These are phyloP conservation scores for Takashimella tepidaria DNA, from an alignment of 1,284 basidiomycete species.

Conservation along the genomic window DNA sequence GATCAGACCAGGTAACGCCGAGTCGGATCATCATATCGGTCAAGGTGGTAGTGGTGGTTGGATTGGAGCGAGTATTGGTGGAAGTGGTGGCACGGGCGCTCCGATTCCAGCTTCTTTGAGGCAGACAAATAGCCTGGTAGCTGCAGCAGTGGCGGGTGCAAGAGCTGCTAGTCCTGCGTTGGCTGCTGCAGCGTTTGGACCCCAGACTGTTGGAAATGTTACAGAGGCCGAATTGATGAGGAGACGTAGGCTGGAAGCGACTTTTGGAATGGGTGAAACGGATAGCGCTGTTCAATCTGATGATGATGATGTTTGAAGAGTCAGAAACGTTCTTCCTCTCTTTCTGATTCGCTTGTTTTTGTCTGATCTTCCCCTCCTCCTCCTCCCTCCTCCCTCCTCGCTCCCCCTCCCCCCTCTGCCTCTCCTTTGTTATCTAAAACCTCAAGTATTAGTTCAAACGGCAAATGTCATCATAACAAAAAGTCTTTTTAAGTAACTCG, in stretches of 20 bases:
- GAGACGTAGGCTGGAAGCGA: conserved; percentile 56
- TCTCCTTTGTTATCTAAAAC: too few relatives aligned
- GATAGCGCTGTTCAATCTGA: conserved; percentile 12
- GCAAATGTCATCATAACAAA: too few relatives aligned
- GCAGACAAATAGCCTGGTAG: conserved; percentile 26
- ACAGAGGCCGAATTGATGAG: conserved; percentile 75
- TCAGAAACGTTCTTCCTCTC: too few relatives aligned
- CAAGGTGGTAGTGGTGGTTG: too few relatives aligned
- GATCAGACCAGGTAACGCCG: neutral
- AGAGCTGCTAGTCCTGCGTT: conserved; percentile 38
- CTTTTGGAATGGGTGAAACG: conserved; percentile 47
- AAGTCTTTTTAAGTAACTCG: too few relatives aligned
- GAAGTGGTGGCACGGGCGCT: neutral
- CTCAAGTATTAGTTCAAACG: too few relatives aligned
- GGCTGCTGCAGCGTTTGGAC: conserved; percentile 35
- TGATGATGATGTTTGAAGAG: too few relatives aligned
- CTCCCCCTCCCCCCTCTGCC: too few relatives aligned
- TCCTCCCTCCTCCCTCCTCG: too few relatives aligned
- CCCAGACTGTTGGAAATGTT: conserved; percentile 56
- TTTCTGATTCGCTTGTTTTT: too few relatives aligned
- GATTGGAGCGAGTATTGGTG: too few relatives aligned
- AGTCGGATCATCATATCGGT: neutral
- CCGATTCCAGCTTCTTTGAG: neutral
- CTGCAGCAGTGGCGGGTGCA: conserved; percentile 38
- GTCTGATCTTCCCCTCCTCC: too few relatives aligned